Percentiles rank a stretch among this genome's conserved stretches.
Evolutionary conservation across 371 early-diverging fungal genomes (phyloP).

Genomic region (Nematocida displodere): DNA sequence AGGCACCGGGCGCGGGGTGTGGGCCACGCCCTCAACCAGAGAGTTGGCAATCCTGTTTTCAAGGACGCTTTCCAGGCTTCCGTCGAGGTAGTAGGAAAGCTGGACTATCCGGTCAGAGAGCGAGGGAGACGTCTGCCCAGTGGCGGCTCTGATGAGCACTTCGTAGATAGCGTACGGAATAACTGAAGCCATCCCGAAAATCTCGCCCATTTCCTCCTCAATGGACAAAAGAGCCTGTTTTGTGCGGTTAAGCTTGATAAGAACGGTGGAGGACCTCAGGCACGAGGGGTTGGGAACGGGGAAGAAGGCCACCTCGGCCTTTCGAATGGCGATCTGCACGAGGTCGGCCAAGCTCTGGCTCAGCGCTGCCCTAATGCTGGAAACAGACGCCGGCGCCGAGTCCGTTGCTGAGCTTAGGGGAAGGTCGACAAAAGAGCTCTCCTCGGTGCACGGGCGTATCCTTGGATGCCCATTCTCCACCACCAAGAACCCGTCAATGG

Average conservation of each 20-base stretch:
- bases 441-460: constrained; percentile 5
- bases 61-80: background rate
- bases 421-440: background rate
- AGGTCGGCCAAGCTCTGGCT: background rate
- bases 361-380: background rate
- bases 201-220: background rate
- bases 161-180: constrained; percentile 36
- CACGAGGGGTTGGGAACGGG: background rate
- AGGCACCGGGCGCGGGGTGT: background rate
- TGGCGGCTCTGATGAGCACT: background rate
- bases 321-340: constrained; percentile 19
- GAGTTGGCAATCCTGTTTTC: constrained; percentile 27
- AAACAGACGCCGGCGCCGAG: background rate
- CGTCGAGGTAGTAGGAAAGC: constrained; percentile 7
- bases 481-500: constrained; percentile 26
- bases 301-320: constrained; percentile 6
- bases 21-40: background rate
- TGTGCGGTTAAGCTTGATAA: constrained; percentile 28
- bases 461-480: background rate
- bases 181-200: background rate
- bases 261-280: background rate
- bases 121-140: background rate
- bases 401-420: background rate
- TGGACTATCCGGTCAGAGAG: background rate
- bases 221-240: constrained; percentile 31